Percentiles rank a stretch among this genome's conserved stretches.
phyloP scores from a whole-genome alignment of 2,329 filamentous ascomycete genomes.

The Coniochaeta sp. region DNA sequence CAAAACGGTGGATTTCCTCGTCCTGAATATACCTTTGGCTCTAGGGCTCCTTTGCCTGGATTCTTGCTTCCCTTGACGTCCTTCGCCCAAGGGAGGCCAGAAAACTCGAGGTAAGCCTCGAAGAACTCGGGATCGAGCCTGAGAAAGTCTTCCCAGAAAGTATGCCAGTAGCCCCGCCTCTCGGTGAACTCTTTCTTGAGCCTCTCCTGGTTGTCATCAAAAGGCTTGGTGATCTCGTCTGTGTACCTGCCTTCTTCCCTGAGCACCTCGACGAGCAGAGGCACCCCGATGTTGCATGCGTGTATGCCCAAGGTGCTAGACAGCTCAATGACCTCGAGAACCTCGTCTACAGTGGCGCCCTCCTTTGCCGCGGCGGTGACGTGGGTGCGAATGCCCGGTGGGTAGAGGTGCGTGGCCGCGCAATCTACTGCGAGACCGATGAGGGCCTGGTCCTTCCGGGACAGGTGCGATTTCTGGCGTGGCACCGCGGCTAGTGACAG shows the following conservation, averaged over 20 bases:
- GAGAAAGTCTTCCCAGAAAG: slow-evolving; percentile 35
- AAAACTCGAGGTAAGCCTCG: slow-evolving; percentile 36
- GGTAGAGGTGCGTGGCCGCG: slow-evolving; percentile 34
- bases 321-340: slow-evolving; percentile 37
- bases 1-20: too few species aligned
- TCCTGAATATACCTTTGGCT: slow-evolving; percentile 27
- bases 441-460: slow-evolving; percentile 31
- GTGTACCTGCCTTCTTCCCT: slow-evolving; percentile 27
- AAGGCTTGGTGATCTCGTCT: slow-evolving; percentile 21
- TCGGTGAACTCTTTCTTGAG: slow-evolving; percentile 33
- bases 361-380: slow-evolving; percentile 26
- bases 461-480: slow-evolving; percentile 20
- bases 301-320: slow-evolving; percentile 36
- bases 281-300: slow-evolving; percentile 36
- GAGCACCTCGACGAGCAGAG: slow-evolving; percentile 35
- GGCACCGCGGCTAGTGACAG: slow-evolving; percentile 17
- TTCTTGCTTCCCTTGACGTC: slow-evolving; percentile 12
- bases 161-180: slow-evolving; percentile 38
- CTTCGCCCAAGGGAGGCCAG: slow-evolving; percentile 30
- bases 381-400: slow-evolving; percentile 31
- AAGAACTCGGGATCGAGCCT: slow-evolving; percentile 38
- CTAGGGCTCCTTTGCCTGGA: slow-evolving; percentile 21
- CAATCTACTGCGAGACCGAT: slow-evolving; percentile 33
- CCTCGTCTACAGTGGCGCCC: slow-evolving; percentile 30
- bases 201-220: slow-evolving; percentile 24